Percentiles rank a stretch among this genome's conserved stretches.
These are phyloP conservation scores for Populus hybrid DNA, from an alignment of 441 rosid species.

Conservation along the genomic window DNA sequence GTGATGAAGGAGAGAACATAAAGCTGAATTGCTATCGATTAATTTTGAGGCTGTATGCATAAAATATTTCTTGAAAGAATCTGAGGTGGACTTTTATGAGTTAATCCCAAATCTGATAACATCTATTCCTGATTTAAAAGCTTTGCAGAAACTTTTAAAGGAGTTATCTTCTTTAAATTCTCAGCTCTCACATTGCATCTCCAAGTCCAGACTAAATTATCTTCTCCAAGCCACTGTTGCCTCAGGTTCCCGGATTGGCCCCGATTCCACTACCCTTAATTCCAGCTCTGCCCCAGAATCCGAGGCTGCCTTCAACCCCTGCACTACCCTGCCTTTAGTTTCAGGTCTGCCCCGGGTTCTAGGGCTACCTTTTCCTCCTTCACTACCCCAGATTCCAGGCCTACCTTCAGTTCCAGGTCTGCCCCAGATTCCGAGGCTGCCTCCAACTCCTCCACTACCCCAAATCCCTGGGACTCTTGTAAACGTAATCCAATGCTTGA, in stretches of 20 bases:
- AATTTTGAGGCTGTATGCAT: not conserved
- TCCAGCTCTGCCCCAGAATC: not conserved
- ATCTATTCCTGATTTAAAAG: not conserved
- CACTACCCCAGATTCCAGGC: not conserved
- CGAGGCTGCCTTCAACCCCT: no score
- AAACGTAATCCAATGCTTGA: not conserved
- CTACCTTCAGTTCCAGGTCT: not conserved
- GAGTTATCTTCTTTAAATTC: not conserved
- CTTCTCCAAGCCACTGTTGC: not conserved
- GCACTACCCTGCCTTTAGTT: not conserved
- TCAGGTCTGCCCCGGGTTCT: not conserved
- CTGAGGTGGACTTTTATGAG: slow-evolving; percentile 20
- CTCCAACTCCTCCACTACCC: not conserved
- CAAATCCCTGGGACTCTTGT: not conserved
- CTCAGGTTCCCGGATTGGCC: not conserved
- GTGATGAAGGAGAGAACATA: not conserved
- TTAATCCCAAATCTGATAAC: not conserved
- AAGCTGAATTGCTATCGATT: not conserved
- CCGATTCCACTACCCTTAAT: not conserved
- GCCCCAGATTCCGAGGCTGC: not conserved
- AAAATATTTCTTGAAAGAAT: not conserved
- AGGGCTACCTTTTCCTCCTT: not conserved
- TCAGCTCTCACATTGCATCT: not conserved
- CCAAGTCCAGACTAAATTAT: not conserved
- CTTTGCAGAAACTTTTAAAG: not conserved